Base-by-base conservation (phyloP, 306 rosid genomes). In the Lathyrus sativus region DNA sequence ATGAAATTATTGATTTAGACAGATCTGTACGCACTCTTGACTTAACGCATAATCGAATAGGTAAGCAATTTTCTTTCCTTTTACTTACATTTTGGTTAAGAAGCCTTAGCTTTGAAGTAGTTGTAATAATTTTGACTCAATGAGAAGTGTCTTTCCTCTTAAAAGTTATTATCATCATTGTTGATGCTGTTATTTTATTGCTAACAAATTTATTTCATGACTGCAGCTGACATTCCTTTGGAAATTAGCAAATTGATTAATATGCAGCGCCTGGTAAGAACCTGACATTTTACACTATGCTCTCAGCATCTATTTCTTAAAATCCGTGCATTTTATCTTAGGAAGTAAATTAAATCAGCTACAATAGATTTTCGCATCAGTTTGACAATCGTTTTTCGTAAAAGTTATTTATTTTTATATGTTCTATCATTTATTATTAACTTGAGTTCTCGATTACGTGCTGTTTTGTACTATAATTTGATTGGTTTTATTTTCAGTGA, bases 21-120 rank as follows among this genome's bases (percentile, higher is more conserved):
- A 82, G 87, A 80, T 79, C 90, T 10, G 91, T 90, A n/a, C 91
- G 92, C 37, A 85, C 97, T 50, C 91, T 93, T 68, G 99, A 93
- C 77, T 68, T 93, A 53, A 90, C 91, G 0, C 85, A 83, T 73
- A 90, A 93, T 79, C 89, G 86, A 74, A 90, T 93, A 62, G 92
- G 97, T 88, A 74, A 45, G 68, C 44, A 13, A 44, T 60, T 57
- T 68, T 75, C 68, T 50, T 22, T 75, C 26, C 66, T 29, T 62
- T 64, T 4, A 26, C 33, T n/a, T 17, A 26, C 9, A 65, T 54
- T 80, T 67, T 38, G 68, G 9, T 35, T 55, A 59, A 78, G 71
- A 66, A 62, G 76, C 33, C 72, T 22, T 55, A 56, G 15, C 41
- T 62, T 45, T 56, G 14, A 44, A 17, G 61, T 37, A 37, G 70